Base-by-base conservation (phyloP, 1,284 basidiomycete genomes). In the Heliocybe sulcata region DNA sequence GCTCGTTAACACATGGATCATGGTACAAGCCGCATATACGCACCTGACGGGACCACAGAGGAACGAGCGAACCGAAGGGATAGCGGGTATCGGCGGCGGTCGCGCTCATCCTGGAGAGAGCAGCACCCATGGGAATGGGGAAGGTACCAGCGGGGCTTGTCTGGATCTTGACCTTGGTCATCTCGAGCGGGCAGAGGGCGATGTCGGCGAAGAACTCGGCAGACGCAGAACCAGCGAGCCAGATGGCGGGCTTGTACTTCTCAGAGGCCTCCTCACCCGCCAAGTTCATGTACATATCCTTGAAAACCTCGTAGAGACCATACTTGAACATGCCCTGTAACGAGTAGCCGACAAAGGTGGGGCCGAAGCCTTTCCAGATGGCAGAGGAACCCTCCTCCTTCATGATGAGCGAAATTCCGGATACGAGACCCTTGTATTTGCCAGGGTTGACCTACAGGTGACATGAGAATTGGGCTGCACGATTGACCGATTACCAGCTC, bases 301-400 rank as follows among this genome's bases (percentile, higher is more conserved):
- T 98, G 88, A 95, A 98, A 69, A 90, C 73, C 75, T 96, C 94
- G 73, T 97, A 96, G 69, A 93, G 89, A 76, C 93, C 93, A 72
- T 92, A 97, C 77, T 98, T 98, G 84, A 94, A 91, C 78, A 94
- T 84, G 67, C 94, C 96, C 76, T 98, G 96, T 63, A 96, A 81
- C 20, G 94, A 90, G 80, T 98, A 98, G 57, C 95, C 95, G 71
- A 96, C 77, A 64, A 93, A 79, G 54, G 93, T 95, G 53, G 92
- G 92, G 50, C 92, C 92, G 68, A 98, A 80, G 65, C 95, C 96
- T 69, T 96, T 98, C 78, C 94, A 89, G 69, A 98, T 84, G 69
- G 93, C 96, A 53, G 72, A 82, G 60, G 82, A 73, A 65, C 92
- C 92, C 73, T 95, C 91, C 70, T 90, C 88, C 56, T 85, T 83